phyloP scores from a whole-genome alignment of 345 rosid species.

The Luvunga scandens region DNA sequence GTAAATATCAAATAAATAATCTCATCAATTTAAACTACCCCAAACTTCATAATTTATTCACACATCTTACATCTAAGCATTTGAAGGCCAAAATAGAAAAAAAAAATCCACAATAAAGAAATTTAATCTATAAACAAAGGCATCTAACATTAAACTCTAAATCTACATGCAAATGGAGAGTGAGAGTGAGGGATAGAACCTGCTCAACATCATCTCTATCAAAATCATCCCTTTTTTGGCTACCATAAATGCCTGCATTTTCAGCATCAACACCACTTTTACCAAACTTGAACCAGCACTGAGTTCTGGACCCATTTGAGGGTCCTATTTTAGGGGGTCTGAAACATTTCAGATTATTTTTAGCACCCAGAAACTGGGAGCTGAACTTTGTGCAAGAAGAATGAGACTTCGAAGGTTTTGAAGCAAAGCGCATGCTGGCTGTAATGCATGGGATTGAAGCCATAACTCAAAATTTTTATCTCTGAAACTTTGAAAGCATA shows the following conservation, averaged over 20 bases:
- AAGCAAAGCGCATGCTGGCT: slow-evolving; percentile 25
- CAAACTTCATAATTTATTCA: neutral
- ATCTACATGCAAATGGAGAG: neutral
- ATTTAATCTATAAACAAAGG: neutral
- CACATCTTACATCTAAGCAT: neutral
- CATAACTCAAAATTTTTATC: slow-evolving; percentile 24
- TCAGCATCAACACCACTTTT: slow-evolving; percentile 92
- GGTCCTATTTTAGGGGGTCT: slow-evolving; percentile 56
- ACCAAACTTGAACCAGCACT: slow-evolving; percentile 89
- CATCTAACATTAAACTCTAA: neutral
- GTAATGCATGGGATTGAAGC: slow-evolving; percentile 46
- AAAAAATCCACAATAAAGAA: neutral
- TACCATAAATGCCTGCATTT: slow-evolving; percentile 93
- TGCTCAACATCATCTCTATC: slow-evolving; percentile 98
- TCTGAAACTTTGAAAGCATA: neutral
- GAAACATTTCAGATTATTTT: slow-evolving; percentile 23
- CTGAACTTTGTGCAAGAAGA: slow-evolving; percentile 30
- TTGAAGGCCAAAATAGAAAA: neutral
- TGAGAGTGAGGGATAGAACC: slow-evolving; percentile 35
- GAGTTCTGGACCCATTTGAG: slow-evolving; percentile 61
- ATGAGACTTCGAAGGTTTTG: slow-evolving; percentile 32
- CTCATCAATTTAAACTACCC: neutral
- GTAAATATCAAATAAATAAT: neutral
- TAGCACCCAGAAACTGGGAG: slow-evolving; percentile 58
- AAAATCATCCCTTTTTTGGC: slow-evolving; percentile 85